Base-by-base conservation (phyloP, 2,329 filamentous ascomycete species). In the Didymella arachidicola region DNA sequence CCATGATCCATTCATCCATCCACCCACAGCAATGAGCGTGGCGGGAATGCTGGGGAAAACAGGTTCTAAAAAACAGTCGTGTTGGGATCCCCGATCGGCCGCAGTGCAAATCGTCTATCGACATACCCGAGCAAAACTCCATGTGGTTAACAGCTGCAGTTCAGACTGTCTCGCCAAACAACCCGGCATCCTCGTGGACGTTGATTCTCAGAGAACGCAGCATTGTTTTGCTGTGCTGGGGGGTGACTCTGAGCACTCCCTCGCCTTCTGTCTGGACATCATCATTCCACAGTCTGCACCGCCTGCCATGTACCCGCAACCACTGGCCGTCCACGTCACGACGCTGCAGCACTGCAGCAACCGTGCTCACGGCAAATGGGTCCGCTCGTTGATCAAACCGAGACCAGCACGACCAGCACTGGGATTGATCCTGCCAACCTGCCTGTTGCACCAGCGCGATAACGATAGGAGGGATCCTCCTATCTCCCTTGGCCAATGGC, bases 341-440 rank as follows among this genome's bases (percentile, higher is more conserved):
- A 68, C 59, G 53, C 53, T 59, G 62, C 61, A 57, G 59, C 38
- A 39, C 57, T 25, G 30, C 38, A 39, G 36, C 42, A 39, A 44
- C 42, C 46, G 41, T 51, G 44, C 47, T 51, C 52, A 56, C 56
- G 59, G 62, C 44, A 53, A 51, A 47, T 57, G 52, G 59, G 55
- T 60, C 65, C 62, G 63, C 46, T 51, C 59, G 70, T 52, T 70
- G 70, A 72, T 74, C 71, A 73, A 71, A 67, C 67, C 61, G 61
- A 67, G 61, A 60, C 63, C 60, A 64, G 60, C 55, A 30, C 59
- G 62, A 59, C 64, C 60, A 53, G 59, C 57, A 58, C 60, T 54
- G 57, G 64, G 59, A 67, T 63, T 60, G 64, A 62, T 48, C 45
- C 50, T 63, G 62, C 61, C 63, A 62, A 53, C 63, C 62, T 56